phyloP scores from a whole-genome alignment of 106 monocot species.

The Amphibolis antarctica region DNA sequence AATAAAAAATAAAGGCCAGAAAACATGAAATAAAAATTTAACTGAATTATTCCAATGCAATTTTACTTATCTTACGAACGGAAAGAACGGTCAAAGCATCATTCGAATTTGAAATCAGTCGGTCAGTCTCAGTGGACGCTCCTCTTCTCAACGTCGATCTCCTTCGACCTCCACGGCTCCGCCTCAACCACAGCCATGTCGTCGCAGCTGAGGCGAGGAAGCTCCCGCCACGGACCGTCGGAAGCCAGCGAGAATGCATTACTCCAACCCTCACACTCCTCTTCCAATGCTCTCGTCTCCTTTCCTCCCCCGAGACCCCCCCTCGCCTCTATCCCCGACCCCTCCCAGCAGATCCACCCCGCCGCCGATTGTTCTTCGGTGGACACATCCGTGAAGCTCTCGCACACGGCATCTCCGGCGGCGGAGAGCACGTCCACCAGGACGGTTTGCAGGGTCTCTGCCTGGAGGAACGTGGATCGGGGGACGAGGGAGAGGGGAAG shows the following conservation, averaged over 20 bases:
- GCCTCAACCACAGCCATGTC: neutral
- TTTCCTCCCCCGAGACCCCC: constrained; percentile 21
- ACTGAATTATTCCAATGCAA: too few species aligned
- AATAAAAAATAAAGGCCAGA: too few species aligned
- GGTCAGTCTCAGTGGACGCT: too few species aligned
- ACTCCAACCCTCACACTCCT: neutral
- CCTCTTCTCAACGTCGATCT: neutral
- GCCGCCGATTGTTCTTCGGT: neutral
- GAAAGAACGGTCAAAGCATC: neutral
- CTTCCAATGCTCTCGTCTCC: neutral
- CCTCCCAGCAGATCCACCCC: constrained; percentile 16
- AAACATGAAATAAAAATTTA: too few species aligned
- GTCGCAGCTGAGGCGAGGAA: neutral
- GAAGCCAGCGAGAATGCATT: constrained; percentile 1
- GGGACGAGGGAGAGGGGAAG: constrained; percentile 10
- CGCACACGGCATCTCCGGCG: constrained; percentile 12
- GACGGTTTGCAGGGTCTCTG: constrained; percentile 7
- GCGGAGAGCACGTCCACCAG: constrained; percentile 19
- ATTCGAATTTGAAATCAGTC: neutral
- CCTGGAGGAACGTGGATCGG: neutral
- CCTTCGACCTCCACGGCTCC: neutral
- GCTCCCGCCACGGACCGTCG: neutral
- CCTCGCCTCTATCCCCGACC: constrained; percentile 42
- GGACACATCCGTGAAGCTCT: neutral
- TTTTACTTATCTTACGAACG: too few species aligned